Evolutionary conservation across 768 basidiomycete species (phyloP), one percentile per base, ranked within the genome.

Genomic region (Dioszegia aurantiaca): DNA sequence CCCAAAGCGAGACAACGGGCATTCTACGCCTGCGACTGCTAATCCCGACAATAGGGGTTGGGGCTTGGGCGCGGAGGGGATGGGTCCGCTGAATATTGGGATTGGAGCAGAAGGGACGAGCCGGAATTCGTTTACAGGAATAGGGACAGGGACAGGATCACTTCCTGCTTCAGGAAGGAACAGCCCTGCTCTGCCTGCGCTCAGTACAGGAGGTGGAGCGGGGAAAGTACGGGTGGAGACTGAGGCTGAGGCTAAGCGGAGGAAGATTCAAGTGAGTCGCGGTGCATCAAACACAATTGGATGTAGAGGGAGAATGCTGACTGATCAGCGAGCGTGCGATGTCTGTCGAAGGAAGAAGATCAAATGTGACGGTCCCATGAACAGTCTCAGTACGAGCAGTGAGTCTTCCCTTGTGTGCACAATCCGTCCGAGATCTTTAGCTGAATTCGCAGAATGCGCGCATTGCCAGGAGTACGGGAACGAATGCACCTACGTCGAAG

Each of bases 401-500:
- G 44, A 51, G 70, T 68, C 47, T 8, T 26, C 10, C n/a, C 27
- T 17, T 42, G 3, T 9, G 19, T 56, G 23, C 3, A 26, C n/a
- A n/a, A n/a, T n/a, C n/a, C n/a, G n/a, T n/a, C 8, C 12, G 23
- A 17, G 40, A 41, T 23, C 52, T 19, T 24, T 19, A 17, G 46
- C 48, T 60, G 43, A 61, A 51, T 27, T 14, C 14, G 40, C 54
- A 68, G 63, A 63, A 61, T 77, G 74, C 58, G 69, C 74, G 31
- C 65, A 74, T 55, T 75, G 75, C 61, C 42, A 63, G 39, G 63
- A 69, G 36, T 59, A 64, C 42, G 59, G 56, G 64, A 58, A 48
- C 60, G 83, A 87, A 59, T 86, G 86, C 63, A 83, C 83, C 19
- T 81, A 77, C 60, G 65, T 78, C 49, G 75, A 77, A 63, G 68